These are phyloP conservation scores for Auricularia heimuer DNA, from an alignment of 768 basidiomycete genomes.

Conservation along the genomic window DNA sequence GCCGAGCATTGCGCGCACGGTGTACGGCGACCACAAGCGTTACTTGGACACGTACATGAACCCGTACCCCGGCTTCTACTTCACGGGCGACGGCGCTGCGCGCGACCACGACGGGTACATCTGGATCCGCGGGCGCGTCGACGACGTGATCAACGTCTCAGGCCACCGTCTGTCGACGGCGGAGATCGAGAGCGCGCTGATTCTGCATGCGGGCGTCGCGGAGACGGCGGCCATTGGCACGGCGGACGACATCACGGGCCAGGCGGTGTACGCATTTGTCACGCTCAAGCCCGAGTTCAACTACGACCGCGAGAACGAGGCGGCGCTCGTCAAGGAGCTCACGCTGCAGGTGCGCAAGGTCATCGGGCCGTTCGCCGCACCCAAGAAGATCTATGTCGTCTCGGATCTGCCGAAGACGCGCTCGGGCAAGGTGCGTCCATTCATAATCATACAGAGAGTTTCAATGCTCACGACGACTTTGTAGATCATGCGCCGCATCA, in stretches of 20 bases:
- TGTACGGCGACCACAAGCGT: conserved; percentile 86
- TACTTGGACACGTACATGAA: conserved; percentile 72
- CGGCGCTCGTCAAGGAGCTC: conserved; percentile 72
- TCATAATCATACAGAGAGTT: conserved; percentile 1
- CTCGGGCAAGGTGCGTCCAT: conserved; percentile 67
- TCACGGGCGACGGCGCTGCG: conserved; percentile 95
- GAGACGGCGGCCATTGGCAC: conserved; percentile 92
- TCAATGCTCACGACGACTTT: not conserved
- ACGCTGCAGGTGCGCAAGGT: conserved; percentile 92
- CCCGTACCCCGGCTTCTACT: conserved; percentile 87
- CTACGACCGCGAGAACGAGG: conserved; percentile 61
- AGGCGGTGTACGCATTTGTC: conserved; percentile 91
- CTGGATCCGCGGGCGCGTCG: conserved; percentile 97
- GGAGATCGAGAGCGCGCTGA: conserved; percentile 95
- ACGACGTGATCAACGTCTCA: conserved; percentile 97
- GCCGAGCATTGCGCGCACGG: conserved; percentile 91
- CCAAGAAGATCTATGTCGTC: conserved; percentile 84
- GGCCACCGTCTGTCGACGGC: conserved; percentile 95
- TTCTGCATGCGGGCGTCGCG: conserved; percentile 89
- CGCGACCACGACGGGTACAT: conserved; percentile 94
- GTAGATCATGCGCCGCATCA: conserved; percentile 87
- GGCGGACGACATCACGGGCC: conserved; percentile 80
- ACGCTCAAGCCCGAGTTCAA: conserved; percentile 78
- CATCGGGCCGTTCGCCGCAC: conserved; percentile 95
- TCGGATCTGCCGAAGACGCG: conserved; percentile 88